Conservation (phyloP, 352 stramenopile species). For the Pythium sukuiense region DNA sequence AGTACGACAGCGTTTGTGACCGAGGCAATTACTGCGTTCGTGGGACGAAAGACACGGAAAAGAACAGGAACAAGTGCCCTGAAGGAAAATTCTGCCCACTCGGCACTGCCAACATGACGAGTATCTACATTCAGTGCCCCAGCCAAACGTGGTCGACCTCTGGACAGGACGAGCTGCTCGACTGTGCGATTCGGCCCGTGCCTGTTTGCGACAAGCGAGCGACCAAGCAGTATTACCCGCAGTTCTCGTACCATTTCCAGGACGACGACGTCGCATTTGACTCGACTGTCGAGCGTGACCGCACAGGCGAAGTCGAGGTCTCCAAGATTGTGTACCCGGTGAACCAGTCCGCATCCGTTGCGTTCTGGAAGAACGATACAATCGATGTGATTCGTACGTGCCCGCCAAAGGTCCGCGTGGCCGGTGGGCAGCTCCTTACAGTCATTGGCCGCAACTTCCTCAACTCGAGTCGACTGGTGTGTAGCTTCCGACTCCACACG, state of each 20-base stretch:
- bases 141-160: conserved; percentile 84
- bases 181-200: conserved; percentile 89
- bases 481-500: conserved; percentile 59
- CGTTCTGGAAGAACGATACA: conserved; percentile 94
- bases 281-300: conserved; percentile 65
- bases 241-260: conserved; percentile 75
- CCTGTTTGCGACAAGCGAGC: conserved; percentile 93
- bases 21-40: conserved; percentile 89
- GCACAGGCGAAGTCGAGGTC: conserved; percentile 88
- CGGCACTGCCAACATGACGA: conserved; percentile 84
- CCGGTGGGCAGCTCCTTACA: conserved; percentile 70
- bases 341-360: conserved; percentile 83
- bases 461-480: conserved; percentile 83
- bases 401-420: conserved; percentile 41
- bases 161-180: conserved; percentile 78
- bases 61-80: conserved; percentile 91
- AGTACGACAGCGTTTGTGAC: conserved; percentile 88
- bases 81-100: conserved; percentile 92
- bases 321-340: conserved; percentile 91
- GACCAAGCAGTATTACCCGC: conserved; percentile 77
- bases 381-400: conserved; percentile 92
- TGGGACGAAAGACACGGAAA: conserved; percentile 86
- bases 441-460: conserved; percentile 96
- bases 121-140: conserved; percentile 90
- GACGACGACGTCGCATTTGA: conserved; percentile 54